These are phyloP conservation scores for Cadophora sp. DNA, from an alignment of 2,329 filamentous ascomycete genomes.

Conservation along the genomic window DNA sequence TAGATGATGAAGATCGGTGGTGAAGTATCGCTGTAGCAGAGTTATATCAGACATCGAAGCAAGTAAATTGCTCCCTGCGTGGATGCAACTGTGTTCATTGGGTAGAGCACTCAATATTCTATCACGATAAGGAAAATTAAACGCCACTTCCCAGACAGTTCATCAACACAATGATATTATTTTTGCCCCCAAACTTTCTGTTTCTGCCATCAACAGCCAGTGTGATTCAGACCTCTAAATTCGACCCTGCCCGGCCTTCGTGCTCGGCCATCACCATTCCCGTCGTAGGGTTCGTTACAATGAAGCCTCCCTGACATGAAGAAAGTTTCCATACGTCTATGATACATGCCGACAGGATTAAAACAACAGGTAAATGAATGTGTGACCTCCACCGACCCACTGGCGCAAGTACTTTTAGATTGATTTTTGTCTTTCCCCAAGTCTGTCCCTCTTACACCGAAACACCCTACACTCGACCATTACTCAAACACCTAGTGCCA, in stretches of 20 bases:
- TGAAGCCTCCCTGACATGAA: not conserved
- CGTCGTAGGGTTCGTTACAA: not conserved
- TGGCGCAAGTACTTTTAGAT: not conserved
- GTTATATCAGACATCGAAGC: no score
- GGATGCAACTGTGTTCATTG: no score
- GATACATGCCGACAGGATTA: not conserved
- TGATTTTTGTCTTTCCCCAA: slow-evolving; percentile 8
- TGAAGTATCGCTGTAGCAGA: no score
- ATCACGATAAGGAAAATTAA: not conserved
- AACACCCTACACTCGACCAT: not conserved
- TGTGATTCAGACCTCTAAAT: not conserved
- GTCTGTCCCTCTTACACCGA: not conserved
- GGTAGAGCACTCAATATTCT: no score
- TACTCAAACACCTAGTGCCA: not conserved
- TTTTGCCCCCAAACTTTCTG: no score
- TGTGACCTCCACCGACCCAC: not conserved
- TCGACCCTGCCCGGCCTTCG: not conserved
- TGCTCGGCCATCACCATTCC: not conserved
- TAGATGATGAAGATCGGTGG: no score
- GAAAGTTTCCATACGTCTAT: slow-evolving; percentile 11
- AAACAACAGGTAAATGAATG: not conserved
- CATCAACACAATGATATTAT: not conserved
- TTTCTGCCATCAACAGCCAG: slow-evolving; percentile 12
- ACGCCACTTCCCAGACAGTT: not conserved
- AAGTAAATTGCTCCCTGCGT: no score